Conservation (phyloP, 2,329 filamentous ascomycete species). For the Stachybotrys chartarum region DNA sequence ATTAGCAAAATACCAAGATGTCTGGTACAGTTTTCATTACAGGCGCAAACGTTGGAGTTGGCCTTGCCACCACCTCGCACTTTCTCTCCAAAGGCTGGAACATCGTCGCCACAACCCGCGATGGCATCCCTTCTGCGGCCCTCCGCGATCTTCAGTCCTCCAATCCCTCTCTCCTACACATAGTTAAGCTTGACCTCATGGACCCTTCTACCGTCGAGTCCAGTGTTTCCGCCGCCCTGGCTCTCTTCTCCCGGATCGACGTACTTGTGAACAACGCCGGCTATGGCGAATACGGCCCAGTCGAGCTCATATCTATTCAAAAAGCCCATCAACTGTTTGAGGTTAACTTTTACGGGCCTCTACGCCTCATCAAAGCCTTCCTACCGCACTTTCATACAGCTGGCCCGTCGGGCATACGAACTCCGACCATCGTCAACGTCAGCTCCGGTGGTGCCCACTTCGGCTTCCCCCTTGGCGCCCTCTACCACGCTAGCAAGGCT, state of each 20-base stretch:
- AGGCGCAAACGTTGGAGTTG: constrained; percentile 4
- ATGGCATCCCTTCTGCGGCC: constrained; percentile 1
- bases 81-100: constrained; percentile 6
- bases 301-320: constrained; percentile 6
- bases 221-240: constrained; percentile 7
- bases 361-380: constrained; percentile 7
- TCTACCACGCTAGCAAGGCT: constrained; percentile 13
- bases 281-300: constrained; percentile 5
- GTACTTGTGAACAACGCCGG: constrained; percentile 9
- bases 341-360: constrained; percentile 7
- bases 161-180: not conserved
- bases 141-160: not conserved
- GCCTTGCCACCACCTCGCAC: constrained; percentile 4
- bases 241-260: constrained; percentile 10
- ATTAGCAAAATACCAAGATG: not conserved
- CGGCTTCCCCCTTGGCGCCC: constrained; percentile 5
- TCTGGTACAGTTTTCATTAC: constrained; percentile 5
- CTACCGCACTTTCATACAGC: constrained; percentile 6
- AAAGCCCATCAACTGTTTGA: constrained; percentile 7
- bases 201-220: constrained; percentile 5
- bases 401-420: constrained; percentile 3
- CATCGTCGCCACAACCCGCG: not conserved
- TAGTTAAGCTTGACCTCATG: constrained; percentile 3
- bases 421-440: constrained; percentile 3
- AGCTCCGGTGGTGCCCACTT: constrained; percentile 5